phyloP scores from a whole-genome alignment of 2,329 filamentous ascomycete genomes.

The Lecanicillium sp. region DNA sequence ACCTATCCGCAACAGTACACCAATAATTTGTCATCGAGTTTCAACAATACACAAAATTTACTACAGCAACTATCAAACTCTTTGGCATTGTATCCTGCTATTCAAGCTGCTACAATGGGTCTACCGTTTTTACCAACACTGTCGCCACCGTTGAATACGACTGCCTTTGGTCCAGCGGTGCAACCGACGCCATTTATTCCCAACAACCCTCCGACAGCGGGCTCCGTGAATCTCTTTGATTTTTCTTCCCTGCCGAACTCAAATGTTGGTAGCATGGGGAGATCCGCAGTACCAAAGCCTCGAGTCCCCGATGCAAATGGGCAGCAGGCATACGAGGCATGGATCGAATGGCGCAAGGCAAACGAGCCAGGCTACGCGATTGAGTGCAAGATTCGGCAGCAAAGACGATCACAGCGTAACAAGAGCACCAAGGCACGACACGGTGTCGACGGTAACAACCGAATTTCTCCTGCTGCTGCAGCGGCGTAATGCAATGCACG shows the following conservation, averaged over 20 bases:
- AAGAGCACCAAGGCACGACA: slow-evolving; percentile 6
- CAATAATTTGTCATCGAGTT: too few relatives aligned
- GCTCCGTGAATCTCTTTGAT: neutral
- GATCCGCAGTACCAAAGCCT: slow-evolving; percentile 28
- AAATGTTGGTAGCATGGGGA: neutral
- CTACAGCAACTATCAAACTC: too few relatives aligned
- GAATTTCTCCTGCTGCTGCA: neutral
- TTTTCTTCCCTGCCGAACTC: neutral
- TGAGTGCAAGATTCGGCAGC: slow-evolving; percentile 36
- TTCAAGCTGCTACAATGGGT: too few relatives aligned
- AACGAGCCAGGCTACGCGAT: slow-evolving; percentile 38
- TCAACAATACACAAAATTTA: too few relatives aligned
- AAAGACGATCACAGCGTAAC: slow-evolving; percentile 24
- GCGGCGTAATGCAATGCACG: too few relatives aligned
- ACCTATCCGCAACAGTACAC: too few relatives aligned
- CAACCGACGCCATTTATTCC: neutral
- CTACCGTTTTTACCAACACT: too few relatives aligned
- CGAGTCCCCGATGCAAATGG: slow-evolving; percentile 28
- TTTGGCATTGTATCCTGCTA: too few relatives aligned
- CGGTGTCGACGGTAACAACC: neutral
- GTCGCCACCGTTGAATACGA: too few relatives aligned
- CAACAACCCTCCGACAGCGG: neutral
- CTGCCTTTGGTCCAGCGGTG: too few relatives aligned
- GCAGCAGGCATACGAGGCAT: slow-evolving; percentile 39
- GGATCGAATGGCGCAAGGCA: slow-evolving; percentile 40